Conservation (phyloP, 2,329 filamentous ascomycete genomes). For the Sphaerostilbella broomeana region DNA sequence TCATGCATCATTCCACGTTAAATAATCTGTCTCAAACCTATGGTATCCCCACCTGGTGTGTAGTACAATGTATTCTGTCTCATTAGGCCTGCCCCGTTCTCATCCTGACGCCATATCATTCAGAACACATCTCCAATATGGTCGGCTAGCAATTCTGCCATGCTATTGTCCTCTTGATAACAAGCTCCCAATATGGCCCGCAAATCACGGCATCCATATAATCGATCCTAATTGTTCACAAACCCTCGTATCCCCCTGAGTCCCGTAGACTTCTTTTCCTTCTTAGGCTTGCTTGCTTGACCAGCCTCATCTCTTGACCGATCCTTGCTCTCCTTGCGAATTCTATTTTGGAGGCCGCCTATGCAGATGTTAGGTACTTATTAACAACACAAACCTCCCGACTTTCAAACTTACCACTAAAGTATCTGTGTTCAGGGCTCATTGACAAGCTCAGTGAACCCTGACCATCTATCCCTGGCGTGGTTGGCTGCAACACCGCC, state of each 20-base stretch:
- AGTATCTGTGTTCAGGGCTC: conserved; percentile 37
- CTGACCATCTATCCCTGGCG: conserved; percentile 26
- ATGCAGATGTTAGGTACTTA: conserved; percentile 13
- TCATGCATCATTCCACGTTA: too few species aligned
- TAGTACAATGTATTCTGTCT: too few species aligned
- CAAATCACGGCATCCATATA: too few species aligned
- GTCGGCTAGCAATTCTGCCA: too few species aligned
- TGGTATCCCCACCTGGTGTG: too few species aligned
- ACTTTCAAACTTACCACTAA: conserved; percentile 35
- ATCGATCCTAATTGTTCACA: conserved; percentile 19
- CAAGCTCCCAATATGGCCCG: too few species aligned
- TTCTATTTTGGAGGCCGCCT: conserved; percentile 43
- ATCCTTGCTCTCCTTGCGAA: conserved; percentile 44
- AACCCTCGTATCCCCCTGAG: conserved; percentile 38
- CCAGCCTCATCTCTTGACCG: conserved; percentile 37
- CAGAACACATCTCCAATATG: too few species aligned
- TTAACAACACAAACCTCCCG: conserved; percentile 1
- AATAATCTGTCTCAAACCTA: too few species aligned
- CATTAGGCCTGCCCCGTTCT: too few species aligned
- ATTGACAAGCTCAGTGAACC: conserved; percentile 22
- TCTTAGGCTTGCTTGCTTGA: conserved; percentile 24
- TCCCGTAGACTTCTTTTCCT: conserved; percentile 32
- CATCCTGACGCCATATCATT: too few species aligned
- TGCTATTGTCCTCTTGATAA: too few species aligned
- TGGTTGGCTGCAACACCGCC: conserved; percentile 23